Percentiles rank a stretch among this genome's conserved stretches.
These are phyloP conservation scores for Colletotrichum viniferum DNA, from an alignment of 2,329 filamentous ascomycete species.

Conservation along the genomic window DNA sequence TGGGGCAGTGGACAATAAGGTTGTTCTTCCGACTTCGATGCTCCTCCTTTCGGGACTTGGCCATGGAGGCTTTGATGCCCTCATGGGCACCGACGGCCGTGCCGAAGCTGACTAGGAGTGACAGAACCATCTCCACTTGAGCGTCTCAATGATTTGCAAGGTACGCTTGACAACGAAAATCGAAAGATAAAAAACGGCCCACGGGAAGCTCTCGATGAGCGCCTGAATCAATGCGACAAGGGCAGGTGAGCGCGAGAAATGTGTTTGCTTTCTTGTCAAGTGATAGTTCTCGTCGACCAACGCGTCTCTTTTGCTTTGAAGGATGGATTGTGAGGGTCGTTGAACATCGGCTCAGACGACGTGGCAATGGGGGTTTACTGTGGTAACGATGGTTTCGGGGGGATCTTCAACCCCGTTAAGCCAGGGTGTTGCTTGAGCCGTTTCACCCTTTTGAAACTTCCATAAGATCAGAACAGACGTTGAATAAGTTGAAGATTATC, in stretches of 20 bases:
- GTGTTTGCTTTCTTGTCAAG: not conserved
- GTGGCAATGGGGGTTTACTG: not conserved
- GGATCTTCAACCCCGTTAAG: not conserved
- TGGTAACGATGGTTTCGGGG: not conserved
- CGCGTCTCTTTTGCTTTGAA: not conserved
- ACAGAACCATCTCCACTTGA: conserved; percentile 26
- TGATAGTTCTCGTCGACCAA: not conserved
- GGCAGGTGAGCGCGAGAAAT: not conserved
- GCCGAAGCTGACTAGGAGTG: conserved; percentile 43
- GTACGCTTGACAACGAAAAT: not conserved
- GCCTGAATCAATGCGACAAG: not conserved
- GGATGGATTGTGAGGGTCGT: not conserved
- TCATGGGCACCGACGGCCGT: conserved; percentile 51
- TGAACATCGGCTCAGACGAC: not conserved
- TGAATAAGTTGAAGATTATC: not conserved
- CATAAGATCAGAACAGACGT: not conserved
- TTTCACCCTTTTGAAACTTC: conserved; percentile 3
- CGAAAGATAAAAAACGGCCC: not conserved
- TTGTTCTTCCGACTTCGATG: conserved; percentile 53
- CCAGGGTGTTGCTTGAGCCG: not conserved
- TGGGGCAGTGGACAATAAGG: conserved; percentile 49
- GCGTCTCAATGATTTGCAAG: not conserved
- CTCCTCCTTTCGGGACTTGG: conserved; percentile 49
- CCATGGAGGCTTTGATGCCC: conserved; percentile 50
- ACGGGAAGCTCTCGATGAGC: not conserved